Percentiles rank a stretch among this genome's conserved stretches.
Conservation (phyloP, 2,329 filamentous ascomycete species). For the Calonectria pseudoturangicola region DNA sequence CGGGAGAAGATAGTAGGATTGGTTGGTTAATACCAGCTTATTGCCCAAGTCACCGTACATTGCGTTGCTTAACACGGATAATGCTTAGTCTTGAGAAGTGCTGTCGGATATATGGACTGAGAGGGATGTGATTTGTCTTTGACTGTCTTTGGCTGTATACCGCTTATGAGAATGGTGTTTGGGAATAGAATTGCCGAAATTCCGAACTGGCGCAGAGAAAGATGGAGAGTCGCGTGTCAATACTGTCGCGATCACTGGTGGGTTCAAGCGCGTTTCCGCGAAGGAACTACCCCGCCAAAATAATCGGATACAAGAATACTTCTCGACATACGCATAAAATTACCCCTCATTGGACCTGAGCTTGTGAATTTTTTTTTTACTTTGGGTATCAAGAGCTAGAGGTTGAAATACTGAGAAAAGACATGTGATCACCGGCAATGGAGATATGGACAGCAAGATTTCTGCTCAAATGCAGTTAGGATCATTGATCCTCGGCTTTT, state of each 20-base stretch:
- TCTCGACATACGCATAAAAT: slow-evolving; percentile 39
- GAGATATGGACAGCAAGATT: background rate
- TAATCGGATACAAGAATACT: slow-evolving; percentile 52
- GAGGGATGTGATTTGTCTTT: background rate
- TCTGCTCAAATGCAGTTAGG: slow-evolving; percentile 25
- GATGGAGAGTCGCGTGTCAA: slow-evolving; percentile 46
- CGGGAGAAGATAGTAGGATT: slow-evolving; percentile 14
- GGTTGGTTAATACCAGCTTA: slow-evolving; percentile 78
- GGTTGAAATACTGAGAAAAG: background rate
- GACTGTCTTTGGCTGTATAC: background rate
- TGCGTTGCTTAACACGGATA: slow-evolving; percentile 35
- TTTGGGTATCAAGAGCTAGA: slow-evolving; percentile 12
- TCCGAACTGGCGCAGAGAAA: slow-evolving; percentile 32
- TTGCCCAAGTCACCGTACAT: slow-evolving; percentile 95
- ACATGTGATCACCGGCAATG: background rate
- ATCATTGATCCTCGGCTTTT: slow-evolving; percentile 27
- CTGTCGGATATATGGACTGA: background rate
- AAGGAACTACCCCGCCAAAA: slow-evolving; percentile 53
- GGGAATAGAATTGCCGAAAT: slow-evolving; percentile 6
- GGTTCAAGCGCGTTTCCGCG: slow-evolving; percentile 40
- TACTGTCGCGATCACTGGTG: slow-evolving; percentile 41
- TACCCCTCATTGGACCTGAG: slow-evolving; percentile 47
- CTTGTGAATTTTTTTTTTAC: background rate
- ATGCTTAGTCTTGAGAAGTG: background rate
- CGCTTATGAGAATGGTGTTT: background rate